Evolutionary conservation across 164 flowering plant species (phyloP), one percentile per base, ranked within the genome.

Genomic region (Vitis amurensis): DNA sequence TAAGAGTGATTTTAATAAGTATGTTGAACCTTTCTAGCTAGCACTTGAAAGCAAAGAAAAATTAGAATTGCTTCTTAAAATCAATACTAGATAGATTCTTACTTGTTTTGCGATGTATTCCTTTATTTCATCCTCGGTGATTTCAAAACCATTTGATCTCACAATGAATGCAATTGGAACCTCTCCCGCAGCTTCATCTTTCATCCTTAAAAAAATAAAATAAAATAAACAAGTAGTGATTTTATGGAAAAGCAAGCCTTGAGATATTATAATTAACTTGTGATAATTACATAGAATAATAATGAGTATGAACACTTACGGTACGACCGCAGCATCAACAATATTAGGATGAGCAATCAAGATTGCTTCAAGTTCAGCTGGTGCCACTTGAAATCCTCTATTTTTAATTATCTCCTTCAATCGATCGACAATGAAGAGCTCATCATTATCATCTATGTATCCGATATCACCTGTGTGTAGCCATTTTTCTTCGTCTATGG

Each of bases 301-400:
- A 23, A 23, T 23, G 27, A 23, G 27, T 23, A 23, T 23, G 27
- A 11, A 55, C 0, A 81, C 93, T 85, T 79, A 94, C 98, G 94
- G 77, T 12, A 94, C 91, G 9, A 95, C 99, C 10, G 99, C 99
- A 6, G 98, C 99, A 75, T 91, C 98, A 8, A 85, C 76, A 63
- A 95, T 84, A 66, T 75, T 60, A 8, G 93, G 89, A 69, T 93
- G 90, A n/a, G 80, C 74, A 52, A 91, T 70, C 23, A 95, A 76
- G 76, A 95, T 55, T 0, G 96, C 94, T 75, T 95, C 99, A 2
- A 95, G 90, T 84, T 95, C 99, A 5, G 98, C 99, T 0, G 99
- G 99, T 3, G 99, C 98, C 1, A 95, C 98, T 50, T 95, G 99
- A 72, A 87, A 95, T 0, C 99, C 99, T 74, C 90, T 95, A 85